These are phyloP conservation scores for Brachypodium distachyon DNA, from an alignment of 202 grass and related monocot species.

Conservation along the genomic window DNA sequence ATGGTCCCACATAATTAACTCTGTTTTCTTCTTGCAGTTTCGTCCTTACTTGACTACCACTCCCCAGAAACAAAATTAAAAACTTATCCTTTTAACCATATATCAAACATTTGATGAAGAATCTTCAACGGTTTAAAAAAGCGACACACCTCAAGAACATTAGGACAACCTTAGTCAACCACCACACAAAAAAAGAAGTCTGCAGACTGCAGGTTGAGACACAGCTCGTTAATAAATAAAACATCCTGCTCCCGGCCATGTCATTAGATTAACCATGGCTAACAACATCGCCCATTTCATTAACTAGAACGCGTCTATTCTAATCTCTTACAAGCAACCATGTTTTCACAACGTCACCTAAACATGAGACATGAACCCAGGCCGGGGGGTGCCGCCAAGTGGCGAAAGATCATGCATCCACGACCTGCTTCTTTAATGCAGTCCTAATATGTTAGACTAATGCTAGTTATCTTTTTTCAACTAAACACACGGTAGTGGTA, in stretches of 20 bases:
- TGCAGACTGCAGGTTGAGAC: neutral
- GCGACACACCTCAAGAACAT: neutral
- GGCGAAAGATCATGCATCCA: conserved; percentile 16
- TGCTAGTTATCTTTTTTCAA: neutral
- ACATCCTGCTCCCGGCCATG: neutral
- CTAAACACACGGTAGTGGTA: neutral
- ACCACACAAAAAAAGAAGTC: neutral
- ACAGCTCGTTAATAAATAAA: neutral
- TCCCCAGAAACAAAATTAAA: neutral
- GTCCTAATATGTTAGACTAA: neutral
- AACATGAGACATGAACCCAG: neutral
- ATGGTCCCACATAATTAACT: neutral
- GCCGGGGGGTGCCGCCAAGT: neutral
- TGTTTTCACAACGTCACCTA: conserved; percentile 14
- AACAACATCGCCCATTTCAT: neutral
- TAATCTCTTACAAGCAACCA: conserved; percentile 3
- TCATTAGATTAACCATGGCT: neutral
- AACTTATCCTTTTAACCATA: neutral
- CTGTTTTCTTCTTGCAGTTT: neutral
- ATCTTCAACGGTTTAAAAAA: neutral
- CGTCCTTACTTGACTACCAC: neutral
- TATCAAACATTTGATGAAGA: neutral
- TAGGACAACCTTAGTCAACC: neutral
- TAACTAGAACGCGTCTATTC: neutral
- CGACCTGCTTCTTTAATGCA: neutral